Evolutionary conservation across 73 alveolate species (phyloP).

Genomic region (Symbiodinium natans): DNA sequence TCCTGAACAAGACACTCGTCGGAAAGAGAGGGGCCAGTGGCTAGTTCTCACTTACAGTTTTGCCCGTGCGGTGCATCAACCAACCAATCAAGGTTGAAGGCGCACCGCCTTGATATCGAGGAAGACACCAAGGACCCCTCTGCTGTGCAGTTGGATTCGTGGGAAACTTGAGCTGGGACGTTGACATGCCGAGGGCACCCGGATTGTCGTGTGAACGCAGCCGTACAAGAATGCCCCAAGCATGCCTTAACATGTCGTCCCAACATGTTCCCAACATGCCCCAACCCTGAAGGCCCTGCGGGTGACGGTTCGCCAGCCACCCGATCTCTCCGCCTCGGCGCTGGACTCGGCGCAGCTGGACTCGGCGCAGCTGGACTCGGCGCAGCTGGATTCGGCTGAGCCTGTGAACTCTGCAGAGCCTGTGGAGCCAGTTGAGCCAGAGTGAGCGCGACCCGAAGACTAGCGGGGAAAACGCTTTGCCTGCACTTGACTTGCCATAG

Average conservation of each 20-base stretch:
- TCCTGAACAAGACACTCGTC: background rate
- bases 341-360: too few species aligned
- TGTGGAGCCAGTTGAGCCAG: too few species aligned
- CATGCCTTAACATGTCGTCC: too few species aligned
- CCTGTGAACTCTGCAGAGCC: background rate
- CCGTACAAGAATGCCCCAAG: background rate
- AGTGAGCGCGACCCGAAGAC: too few species aligned
- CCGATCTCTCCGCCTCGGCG: background rate
- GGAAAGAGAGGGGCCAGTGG: background rate
- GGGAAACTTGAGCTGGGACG: too few species aligned
- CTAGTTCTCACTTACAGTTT: background rate
- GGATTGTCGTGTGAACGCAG: background rate
- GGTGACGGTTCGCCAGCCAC: background rate
- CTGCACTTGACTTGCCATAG: too few species aligned
- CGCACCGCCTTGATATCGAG: constrained; percentile 65
- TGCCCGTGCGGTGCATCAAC: background rate
- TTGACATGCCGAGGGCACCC: too few species aligned
- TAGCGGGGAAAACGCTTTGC: too few species aligned
- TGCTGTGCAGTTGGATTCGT: too few species aligned
- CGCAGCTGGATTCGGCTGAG: background rate
- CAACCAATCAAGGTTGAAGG: constrained; percentile 25
- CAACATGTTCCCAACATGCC: too few species aligned
- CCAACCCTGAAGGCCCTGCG: background rate
- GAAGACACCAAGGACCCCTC: constrained; percentile 70
- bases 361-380: background rate